Evolutionary conservation across 179 eudicot genomes (phyloP), one percentile per base, ranked within the genome.

Genomic region (Spergularia azorica): DNA sequence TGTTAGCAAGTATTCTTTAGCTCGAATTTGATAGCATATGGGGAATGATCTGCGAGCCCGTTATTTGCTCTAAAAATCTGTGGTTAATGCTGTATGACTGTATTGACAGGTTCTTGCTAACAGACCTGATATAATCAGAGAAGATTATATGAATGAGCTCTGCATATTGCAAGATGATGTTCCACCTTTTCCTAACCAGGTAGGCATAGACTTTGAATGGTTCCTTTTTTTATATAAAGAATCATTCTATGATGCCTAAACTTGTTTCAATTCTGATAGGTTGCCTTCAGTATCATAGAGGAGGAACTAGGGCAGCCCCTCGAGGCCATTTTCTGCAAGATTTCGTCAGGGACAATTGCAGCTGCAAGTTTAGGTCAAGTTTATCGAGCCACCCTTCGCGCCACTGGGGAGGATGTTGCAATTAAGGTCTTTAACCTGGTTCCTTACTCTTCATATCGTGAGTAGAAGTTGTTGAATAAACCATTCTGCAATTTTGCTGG

Each of bases 331-430:
- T 95, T 95, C 91, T 90, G 97, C 87, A 89, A 87, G 80, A 95
- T 95, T 76, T 95, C 99, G 18, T 93, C 97, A 41, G 81, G 74
- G 78, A 93, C 99, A 71, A 95, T 95, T 81, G 99, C 97, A 17
- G 99, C 97, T 65, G 99, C 99, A 71, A 93, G 99, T 90, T 84
- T 95, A 81, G 97, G 97, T 79, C 99, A 95, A 87, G 97, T 95
- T 82, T 95, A 93, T 80, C 90, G 98, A 59, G 99, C 98, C 78
- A 93, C 98, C 65, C 87, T 95, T 60, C 97, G 97, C 71, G 76
- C 91, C 21, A 84, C 97, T 18, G 99, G 99, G 65, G 96, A 93
- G 68, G 97, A 93, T 62, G 99, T 93, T 82, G 98, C 99, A 65
- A 95, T 95, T 79, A 95, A 95, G 99, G 99, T 95, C 46, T 43